phyloP scores from a whole-genome alignment of 331 rosid species.

The Stylosanthes scabra region DNA sequence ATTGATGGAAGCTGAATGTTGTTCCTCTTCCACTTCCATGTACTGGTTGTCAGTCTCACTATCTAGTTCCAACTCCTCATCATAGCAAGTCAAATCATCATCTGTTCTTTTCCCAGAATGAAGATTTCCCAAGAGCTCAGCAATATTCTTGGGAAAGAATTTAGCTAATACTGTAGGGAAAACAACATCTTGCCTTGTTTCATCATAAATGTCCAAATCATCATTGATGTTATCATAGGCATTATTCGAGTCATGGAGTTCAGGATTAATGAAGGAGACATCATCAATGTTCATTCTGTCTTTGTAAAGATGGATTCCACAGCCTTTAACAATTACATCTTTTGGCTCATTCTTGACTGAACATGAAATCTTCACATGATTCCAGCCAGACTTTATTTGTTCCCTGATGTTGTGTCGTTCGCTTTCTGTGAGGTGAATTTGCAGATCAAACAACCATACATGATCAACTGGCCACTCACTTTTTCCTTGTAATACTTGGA shows the following conservation, averaged over 20 bases:
- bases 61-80: constrained; percentile 23
- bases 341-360: not conserved
- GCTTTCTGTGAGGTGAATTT: not conserved
- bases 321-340: constrained; percentile 16
- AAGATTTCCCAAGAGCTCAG: constrained; percentile 15
- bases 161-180: constrained; percentile 8
- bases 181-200: constrained; percentile 19
- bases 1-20: not conserved
- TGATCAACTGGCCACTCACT: constrained; percentile 36
- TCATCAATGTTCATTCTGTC: constrained; percentile 38
- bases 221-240: constrained; percentile 21
- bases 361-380: constrained; percentile 38
- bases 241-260: constrained; percentile 14
- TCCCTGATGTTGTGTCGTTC: constrained; percentile 27
- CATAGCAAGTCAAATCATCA: not conserved
- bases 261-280: constrained; percentile 38
- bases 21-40: constrained; percentile 36
- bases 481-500: constrained; percentile 28
- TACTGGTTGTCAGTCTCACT: constrained; percentile 8
- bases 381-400: constrained; percentile 36
- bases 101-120: constrained; percentile 4
- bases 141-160: not conserved
- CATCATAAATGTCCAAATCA: constrained; percentile 32
- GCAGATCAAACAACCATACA: constrained; percentile 36
- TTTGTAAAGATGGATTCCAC: constrained; percentile 43